phyloP scores from a whole-genome alignment of 106 monocot species.

The Amphibolis antarctica region DNA sequence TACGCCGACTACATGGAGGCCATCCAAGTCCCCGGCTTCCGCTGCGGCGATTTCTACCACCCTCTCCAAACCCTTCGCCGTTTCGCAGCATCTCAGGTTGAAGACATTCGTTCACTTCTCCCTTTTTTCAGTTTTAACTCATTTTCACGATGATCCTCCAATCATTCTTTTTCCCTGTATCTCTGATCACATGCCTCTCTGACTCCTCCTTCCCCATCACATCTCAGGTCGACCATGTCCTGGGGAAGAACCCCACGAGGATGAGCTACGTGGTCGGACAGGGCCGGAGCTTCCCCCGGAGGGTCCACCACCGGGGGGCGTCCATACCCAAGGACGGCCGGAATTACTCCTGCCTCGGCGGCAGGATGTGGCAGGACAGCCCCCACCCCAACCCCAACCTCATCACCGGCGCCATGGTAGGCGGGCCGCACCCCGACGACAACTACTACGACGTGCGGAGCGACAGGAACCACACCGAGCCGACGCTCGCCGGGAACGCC shows the following conservation, averaged over 20 bases:
- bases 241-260: slow-evolving; percentile 61
- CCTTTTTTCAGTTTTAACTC: no score
- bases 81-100: slow-evolving; percentile 63
- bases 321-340: slow-evolving; percentile 47
- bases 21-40: slow-evolving; percentile 45
- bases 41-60: slow-evolving; percentile 52
- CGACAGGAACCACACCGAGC: slow-evolving; percentile 45
- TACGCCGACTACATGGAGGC: slow-evolving; percentile 63
- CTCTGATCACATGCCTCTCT: no score
- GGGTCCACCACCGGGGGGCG: slow-evolving; percentile 68
- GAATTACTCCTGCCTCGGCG: slow-evolving; percentile 57
- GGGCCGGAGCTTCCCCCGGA: slow-evolving; percentile 47
- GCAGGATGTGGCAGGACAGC: slow-evolving; percentile 54
- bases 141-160: neutral
- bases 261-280: slow-evolving; percentile 88
- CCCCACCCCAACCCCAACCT: slow-evolving; percentile 39
- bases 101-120: no score
- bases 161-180: no score
- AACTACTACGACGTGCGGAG: slow-evolving; percentile 34
- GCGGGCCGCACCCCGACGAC: slow-evolving; percentile 46
- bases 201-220: no score
- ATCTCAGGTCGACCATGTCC: slow-evolving; percentile 46
- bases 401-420: slow-evolving; percentile 72
- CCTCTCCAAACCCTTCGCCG: slow-evolving; percentile 22
- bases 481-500: slow-evolving; percentile 64